Conservation (phyloP, 139 green algal genomes). For the Pleodorina starrii region DNA sequence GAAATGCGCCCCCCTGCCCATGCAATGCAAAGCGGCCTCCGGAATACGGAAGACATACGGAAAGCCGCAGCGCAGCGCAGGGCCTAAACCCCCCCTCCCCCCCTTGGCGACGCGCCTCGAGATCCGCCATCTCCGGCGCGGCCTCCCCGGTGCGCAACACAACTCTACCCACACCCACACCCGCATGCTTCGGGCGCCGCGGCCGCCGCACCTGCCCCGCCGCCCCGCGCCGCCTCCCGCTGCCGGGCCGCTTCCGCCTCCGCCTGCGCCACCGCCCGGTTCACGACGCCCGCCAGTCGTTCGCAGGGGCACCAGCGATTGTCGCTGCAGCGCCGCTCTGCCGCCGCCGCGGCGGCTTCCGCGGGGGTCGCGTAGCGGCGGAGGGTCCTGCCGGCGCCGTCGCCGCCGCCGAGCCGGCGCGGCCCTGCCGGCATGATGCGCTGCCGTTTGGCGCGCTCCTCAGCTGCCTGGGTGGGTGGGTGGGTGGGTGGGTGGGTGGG, state of each 20-base stretch:
- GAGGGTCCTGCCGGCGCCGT: neutral
- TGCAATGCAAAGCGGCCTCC: too few relatives aligned
- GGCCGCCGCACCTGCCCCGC: neutral
- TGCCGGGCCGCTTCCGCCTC: neutral
- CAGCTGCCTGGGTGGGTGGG: constrained; percentile 47
- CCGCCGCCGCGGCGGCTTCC: constrained; percentile 9
- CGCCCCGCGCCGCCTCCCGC: neutral
- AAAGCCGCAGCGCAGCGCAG: too few relatives aligned
- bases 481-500: too few relatives aligned
- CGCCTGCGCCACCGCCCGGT: constrained; percentile 5
- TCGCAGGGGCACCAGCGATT: constrained; percentile 46
- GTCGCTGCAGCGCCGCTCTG: constrained; percentile 32
- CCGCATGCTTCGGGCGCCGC: neutral
- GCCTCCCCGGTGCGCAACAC: too few relatives aligned
- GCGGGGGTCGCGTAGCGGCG: neutral
- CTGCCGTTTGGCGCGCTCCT: constrained; percentile 60
- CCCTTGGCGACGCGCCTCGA: too few relatives aligned
- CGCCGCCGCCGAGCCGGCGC: neutral
- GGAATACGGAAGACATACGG: too few relatives aligned
- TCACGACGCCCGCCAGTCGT: neutral
- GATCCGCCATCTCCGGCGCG: too few relatives aligned
- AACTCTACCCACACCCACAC: neutral
- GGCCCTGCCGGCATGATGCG: constrained; percentile 49
- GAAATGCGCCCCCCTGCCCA: too few relatives aligned
- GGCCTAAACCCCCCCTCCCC: too few relatives aligned